These are phyloP conservation scores for Cystofilobasidium ferigula DNA, from an alignment of 768 basidiomycete genomes.

Conservation along the genomic window DNA sequence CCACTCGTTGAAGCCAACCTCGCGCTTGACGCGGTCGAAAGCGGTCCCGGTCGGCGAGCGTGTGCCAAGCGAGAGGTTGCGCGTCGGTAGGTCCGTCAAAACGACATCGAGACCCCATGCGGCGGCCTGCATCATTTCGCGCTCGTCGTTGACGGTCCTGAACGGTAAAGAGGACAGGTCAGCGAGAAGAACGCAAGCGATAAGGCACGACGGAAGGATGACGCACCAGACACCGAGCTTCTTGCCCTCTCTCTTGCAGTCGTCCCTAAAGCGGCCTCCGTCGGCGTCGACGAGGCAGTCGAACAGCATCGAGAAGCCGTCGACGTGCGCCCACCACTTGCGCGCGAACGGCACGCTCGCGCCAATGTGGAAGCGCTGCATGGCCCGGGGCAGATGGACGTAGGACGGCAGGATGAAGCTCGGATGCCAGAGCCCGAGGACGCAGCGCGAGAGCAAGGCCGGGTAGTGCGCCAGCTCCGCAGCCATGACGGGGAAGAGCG, in stretches of 20 bases:
- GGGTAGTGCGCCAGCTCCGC: slow-evolving; percentile 32
- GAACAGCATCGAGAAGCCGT: slow-evolving; percentile 37
- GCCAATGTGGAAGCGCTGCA: slow-evolving; percentile 38
- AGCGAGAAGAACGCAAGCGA: not conserved
- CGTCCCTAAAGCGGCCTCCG: slow-evolving; percentile 36
- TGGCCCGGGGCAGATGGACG: slow-evolving; percentile 32
- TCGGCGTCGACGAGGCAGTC: slow-evolving; percentile 33
- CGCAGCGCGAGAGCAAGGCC: slow-evolving; percentile 33
- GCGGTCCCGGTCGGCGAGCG: slow-evolving; percentile 22
- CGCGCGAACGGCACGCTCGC: slow-evolving; percentile 34
- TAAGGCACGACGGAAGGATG: not conserved
- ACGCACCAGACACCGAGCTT: slow-evolving; percentile 35
- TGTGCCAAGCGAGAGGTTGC: slow-evolving; percentile 29
- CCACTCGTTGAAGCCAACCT: slow-evolving; percentile 15
- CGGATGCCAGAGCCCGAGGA: slow-evolving; percentile 41
- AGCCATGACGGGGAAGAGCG: slow-evolving; percentile 35
- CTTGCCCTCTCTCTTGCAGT: slow-evolving; percentile 36
- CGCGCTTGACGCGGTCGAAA: slow-evolving; percentile 26
- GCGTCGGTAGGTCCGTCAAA: slow-evolving; percentile 36
- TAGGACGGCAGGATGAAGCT: slow-evolving; percentile 36
- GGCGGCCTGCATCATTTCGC: slow-evolving; percentile 35
- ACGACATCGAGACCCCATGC: slow-evolving; percentile 36
- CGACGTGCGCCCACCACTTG: slow-evolving; percentile 36
- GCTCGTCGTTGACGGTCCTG: slow-evolving; percentile 37
- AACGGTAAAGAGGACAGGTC: not conserved